Evolutionary conservation across 2,329 filamentous ascomycete species (phyloP).

Genomic region (Ophiostoma triangulosporum): DNA sequence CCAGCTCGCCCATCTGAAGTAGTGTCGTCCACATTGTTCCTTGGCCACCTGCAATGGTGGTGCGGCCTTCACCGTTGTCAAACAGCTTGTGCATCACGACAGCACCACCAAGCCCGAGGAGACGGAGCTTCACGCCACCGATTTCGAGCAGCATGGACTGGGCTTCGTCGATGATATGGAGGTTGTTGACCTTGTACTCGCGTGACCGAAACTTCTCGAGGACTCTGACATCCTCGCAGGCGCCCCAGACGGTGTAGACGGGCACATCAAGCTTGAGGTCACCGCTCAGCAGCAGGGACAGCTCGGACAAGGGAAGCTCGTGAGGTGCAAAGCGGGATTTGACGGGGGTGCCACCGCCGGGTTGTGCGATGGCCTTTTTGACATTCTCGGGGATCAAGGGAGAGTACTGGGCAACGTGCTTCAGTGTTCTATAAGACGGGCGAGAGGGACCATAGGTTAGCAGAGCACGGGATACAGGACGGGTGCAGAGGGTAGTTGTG

Average conservation of each 20-base stretch:
- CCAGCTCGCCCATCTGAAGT: constrained; percentile 92
- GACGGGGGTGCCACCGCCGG: constrained; percentile 57
- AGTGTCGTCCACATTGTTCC: constrained; percentile 99
- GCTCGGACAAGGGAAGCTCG: constrained; percentile 83
- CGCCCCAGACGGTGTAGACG: constrained; percentile 98
- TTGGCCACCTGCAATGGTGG: constrained; percentile 94
- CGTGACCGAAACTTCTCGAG: constrained; percentile 94
- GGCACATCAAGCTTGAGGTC: constrained; percentile 86
- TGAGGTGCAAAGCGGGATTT: constrained; percentile 72
- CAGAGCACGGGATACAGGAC: not conserved
- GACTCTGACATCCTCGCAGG: constrained; percentile 94
- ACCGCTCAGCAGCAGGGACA: constrained; percentile 77
- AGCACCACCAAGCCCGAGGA: constrained; percentile 85
- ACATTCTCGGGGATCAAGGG: constrained; percentile 72
- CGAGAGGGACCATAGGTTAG: not conserved
- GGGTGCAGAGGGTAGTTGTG: not conserved
- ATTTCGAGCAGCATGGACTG: constrained; percentile 90
- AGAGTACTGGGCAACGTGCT: constrained; percentile 97
- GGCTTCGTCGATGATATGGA: constrained; percentile 97
- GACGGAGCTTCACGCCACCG: constrained; percentile 86
- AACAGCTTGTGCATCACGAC: constrained; percentile 99
- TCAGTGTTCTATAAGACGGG: constrained; percentile 58
- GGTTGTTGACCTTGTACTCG: constrained; percentile 94
- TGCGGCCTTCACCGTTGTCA: constrained; percentile 94
- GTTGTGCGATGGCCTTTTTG: constrained; percentile 51